Conservation (phyloP, 129 eudicot species). For the Helichrysum umbraculigerum region DNA sequence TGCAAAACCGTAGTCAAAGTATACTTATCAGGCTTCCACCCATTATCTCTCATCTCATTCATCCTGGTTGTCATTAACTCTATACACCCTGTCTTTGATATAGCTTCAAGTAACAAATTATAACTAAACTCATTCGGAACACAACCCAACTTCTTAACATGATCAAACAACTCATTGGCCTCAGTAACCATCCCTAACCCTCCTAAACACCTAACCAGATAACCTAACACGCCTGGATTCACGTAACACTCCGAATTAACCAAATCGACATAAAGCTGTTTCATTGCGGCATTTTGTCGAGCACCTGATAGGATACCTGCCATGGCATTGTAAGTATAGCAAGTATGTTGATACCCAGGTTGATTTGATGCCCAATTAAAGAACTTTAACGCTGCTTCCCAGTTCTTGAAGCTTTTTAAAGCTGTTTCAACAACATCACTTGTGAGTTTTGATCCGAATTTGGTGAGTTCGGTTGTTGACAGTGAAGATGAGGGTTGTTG, state of each 20-base stretch:
- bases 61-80: slow-evolving; percentile 57
- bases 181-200: slow-evolving; percentile 61
- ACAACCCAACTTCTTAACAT: slow-evolving; percentile 55
- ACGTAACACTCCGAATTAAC: slow-evolving; percentile 42
- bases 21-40: slow-evolving; percentile 66
- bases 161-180: slow-evolving; percentile 75
- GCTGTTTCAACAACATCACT: slow-evolving; percentile 57
- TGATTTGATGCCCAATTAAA: slow-evolving; percentile 73
- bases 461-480: slow-evolving; percentile 29
- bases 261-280: slow-evolving; percentile 38
- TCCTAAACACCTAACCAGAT: slow-evolving; percentile 71
- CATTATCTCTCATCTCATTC: slow-evolving; percentile 59
- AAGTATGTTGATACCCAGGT: slow-evolving; percentile 56
- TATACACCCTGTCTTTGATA: slow-evolving; percentile 46
- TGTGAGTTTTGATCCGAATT: slow-evolving; percentile 49
- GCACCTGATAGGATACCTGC: slow-evolving; percentile 73
- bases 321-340: slow-evolving; percentile 76
- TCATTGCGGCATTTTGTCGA: slow-evolving; percentile 94
- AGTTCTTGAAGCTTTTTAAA: slow-evolving; percentile 49
- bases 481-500: slow-evolving; percentile 21
- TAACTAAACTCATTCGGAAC: slow-evolving; percentile 56
- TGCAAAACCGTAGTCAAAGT: slow-evolving; percentile 69
- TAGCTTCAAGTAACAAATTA: slow-evolving; percentile 60
- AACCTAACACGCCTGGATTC: slow-evolving; percentile 77
- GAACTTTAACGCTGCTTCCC: slow-evolving; percentile 64